Percentiles rank a stretch among this genome's conserved stretches.
These are phyloP conservation scores for Barnettozyma vustinii DNA, from an alignment of 805 yeast genomes.

Conservation along the genomic window DNA sequence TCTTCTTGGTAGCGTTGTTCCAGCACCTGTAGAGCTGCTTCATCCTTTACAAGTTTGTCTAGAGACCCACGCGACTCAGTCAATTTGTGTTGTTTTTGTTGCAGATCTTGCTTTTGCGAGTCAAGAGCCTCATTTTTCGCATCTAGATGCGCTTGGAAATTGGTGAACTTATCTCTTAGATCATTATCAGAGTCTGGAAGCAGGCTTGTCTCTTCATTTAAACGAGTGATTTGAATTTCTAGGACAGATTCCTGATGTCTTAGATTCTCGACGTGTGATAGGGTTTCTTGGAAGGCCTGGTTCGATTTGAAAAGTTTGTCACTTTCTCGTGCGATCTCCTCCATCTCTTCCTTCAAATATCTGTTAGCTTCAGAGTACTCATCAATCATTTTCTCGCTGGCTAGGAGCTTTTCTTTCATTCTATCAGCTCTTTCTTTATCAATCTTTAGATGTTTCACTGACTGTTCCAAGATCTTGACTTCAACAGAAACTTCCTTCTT, in stretches of 20 bases:
- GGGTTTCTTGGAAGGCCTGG: conserved; percentile 71
- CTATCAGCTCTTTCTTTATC: conserved; percentile 71
- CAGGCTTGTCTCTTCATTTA: conserved; percentile 41
- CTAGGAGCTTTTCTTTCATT: conserved; percentile 42
- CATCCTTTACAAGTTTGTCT: conserved; percentile 37
- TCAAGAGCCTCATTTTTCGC: conserved; percentile 28
- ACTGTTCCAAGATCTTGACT: conserved; percentile 68
- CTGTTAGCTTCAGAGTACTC: conserved; percentile 43
- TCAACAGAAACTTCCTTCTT: conserved; percentile 75
- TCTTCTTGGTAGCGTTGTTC: conserved; percentile 30
- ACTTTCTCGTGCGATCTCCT: conserved; percentile 49
- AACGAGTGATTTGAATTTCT: conserved; percentile 45
- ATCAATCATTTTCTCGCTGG: conserved; percentile 39
- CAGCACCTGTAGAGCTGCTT: conserved; percentile 51
- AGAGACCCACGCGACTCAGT: conserved; percentile 28
- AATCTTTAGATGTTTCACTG: conserved; percentile 66
- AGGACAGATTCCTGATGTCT: conserved; percentile 41
- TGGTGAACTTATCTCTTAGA: conserved; percentile 33
- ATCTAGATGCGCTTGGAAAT: conserved; percentile 33
- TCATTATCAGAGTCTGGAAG: conserved; percentile 40
- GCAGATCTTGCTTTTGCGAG: conserved; percentile 21
- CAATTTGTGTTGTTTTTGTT: conserved; percentile 21
- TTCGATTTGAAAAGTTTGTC: conserved; percentile 65
- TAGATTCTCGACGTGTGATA: conserved; percentile 58
- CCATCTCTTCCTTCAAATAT: conserved; percentile 43